Evolutionary conservation across 345 rosid species (phyloP), one percentile per base, ranked within the genome.

Genomic region (Populus euphratica): DNA sequence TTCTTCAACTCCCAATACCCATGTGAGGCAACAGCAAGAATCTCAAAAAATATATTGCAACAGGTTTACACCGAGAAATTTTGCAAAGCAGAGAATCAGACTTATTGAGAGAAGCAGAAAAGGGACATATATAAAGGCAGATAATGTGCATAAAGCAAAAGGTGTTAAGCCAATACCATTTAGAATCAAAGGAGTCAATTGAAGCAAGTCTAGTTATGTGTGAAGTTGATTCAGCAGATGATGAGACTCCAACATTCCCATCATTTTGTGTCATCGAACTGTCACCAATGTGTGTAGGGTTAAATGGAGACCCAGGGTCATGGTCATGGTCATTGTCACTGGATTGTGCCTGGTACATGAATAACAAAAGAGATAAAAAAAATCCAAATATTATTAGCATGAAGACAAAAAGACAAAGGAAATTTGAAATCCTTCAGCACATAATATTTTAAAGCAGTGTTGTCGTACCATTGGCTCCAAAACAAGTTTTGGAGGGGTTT

Each of bases 131-230:
- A 62, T 64, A 31, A 27, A 49, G 74, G 47, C 31, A 47, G 63
- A 16, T 4, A 54, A 18, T 31, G 64, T 8, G 64, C 29, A 39
- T 47, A 82, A 36, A 70, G 38, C 13, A 74, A 66, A 82, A 79
- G 44, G 80, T 75, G 72, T 73, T 49, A 59, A 73, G 68, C 73
- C 69, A 84, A 18, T 89, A 96, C 99, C 99, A 94, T 88, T 92
- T 96, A 16, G 99, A 96, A 86, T 96, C 98, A 69, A 91, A 96
- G 80, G 99, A 96, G 83, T 96, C 99, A 54, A 96, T 94, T 54
- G 99, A 92, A 68, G 99, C 98, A 35, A 96, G 97, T 86, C 98
- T 87, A 23, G 97, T 94, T 73, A 92, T 85, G 80, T 89, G 88
- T 35, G 90, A 87, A 39, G 95, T 85, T 61, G 88, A 82, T 80